Evolutionary conservation across 1,284 basidiomycete species (phyloP).

Genomic region (Chalciporus sp.): DNA sequence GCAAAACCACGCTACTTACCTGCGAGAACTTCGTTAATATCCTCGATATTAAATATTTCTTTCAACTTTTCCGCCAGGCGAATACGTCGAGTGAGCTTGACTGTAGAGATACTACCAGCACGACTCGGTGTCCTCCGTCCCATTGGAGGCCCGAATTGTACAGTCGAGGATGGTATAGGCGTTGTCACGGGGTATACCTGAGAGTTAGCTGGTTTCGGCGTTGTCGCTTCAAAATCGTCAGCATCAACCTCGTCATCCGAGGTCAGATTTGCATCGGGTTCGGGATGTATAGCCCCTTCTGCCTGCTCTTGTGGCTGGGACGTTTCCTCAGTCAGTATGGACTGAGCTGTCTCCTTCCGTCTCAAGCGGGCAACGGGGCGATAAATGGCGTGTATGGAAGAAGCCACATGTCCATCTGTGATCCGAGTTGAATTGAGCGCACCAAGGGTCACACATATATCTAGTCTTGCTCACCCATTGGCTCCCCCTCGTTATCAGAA

Average conservation of each 20-base stretch:
- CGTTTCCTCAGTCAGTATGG: conserved; percentile 32
- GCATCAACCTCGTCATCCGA: conserved; percentile 60
- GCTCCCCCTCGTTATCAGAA: conserved; percentile 64
- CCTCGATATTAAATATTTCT: conserved; percentile 82
- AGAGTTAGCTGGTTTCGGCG: conserved; percentile 43
- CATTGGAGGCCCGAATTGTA: conserved; percentile 27
- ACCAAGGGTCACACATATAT: conserved; percentile 16
- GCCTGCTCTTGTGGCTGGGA: conserved; percentile 21
- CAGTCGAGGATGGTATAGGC: conserved; percentile 2
- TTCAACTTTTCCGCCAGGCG: conserved; percentile 81
- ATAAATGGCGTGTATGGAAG: conserved; percentile 85
- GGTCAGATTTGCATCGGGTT: conserved; percentile 28
- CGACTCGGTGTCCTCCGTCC: conserved; percentile 38
- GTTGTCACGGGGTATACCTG: conserved; percentile 23
- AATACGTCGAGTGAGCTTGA: conserved; percentile 67
- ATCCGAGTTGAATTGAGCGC: conserved; percentile 1
- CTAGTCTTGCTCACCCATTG: conserved; percentile 31
- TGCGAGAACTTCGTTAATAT: conserved; percentile 80
- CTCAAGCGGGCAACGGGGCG: conserved; percentile 74
- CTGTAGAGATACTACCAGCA: conserved; percentile 70
- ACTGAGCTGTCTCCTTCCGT: conserved; percentile 40
- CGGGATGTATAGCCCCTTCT: conserved; percentile 27
- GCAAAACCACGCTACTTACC: conserved; percentile 48
- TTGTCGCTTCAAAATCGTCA: conserved; percentile 52
- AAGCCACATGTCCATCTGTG: conserved; percentile 52